Evolutionary conservation across 306 rosid species (phyloP).

Genomic region (Citrullus mucosospermus): DNA sequence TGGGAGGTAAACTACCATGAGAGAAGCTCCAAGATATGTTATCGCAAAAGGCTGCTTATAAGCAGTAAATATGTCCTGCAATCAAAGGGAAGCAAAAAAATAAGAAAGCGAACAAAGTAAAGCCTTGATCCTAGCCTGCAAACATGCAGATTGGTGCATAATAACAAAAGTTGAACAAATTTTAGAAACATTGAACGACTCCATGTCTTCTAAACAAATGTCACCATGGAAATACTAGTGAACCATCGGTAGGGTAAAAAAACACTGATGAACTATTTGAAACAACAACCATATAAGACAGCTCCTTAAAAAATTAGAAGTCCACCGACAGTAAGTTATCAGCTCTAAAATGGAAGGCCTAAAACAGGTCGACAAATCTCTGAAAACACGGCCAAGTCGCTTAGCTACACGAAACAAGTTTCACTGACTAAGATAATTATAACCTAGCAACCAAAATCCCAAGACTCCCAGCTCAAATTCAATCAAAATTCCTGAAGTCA

Average conservation of each 20-base stretch:
- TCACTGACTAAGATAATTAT: not conserved
- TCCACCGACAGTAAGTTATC: not conserved
- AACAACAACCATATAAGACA: not conserved
- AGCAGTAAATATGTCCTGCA: conserved; percentile 61
- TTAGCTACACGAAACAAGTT: not conserved
- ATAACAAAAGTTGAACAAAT: not conserved
- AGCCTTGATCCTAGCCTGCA: not conserved
- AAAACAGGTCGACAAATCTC: not conserved
- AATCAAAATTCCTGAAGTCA: not conserved
- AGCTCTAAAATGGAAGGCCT: not conserved
- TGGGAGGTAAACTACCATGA: conserved; percentile 96
- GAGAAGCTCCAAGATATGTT: conserved; percentile 98
- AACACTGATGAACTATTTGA: not conserved
- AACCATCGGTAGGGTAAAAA: not conserved
- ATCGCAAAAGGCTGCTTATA: conserved; percentile 97
- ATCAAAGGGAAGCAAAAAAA: conserved; percentile 14
- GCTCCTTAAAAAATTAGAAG: not conserved
- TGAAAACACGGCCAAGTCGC: not conserved
- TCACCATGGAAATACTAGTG: not conserved
- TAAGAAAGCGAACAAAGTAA: not conserved
- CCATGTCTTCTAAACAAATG: not conserved
- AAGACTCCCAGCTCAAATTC: not conserved
- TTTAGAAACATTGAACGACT: not conserved
- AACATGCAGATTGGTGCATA: not conserved
- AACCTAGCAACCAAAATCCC: not conserved